Conservation (phyloP, 73 alveolate genomes). For the Paramecium bursaria region DNA sequence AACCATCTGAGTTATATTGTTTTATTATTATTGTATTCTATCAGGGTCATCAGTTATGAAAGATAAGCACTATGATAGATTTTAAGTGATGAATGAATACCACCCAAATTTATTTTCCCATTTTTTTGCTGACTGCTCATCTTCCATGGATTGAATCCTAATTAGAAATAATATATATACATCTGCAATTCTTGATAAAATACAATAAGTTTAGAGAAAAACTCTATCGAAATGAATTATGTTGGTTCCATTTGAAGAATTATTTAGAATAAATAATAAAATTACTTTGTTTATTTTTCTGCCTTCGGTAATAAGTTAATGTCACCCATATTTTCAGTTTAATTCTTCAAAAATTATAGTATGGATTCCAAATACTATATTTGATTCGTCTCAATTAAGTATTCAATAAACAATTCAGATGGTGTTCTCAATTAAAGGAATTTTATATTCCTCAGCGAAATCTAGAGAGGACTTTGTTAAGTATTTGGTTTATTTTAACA, state of each 20-base stretch:
- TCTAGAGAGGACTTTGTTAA: conserved; percentile 16
- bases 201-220: no score
- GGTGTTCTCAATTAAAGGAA: not conserved
- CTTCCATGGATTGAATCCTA: no score
- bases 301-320: not conserved
- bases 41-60: no score
- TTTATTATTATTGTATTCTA: no score
- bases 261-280: not conserved
- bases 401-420: conserved; percentile 8
- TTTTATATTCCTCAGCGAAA: conserved; percentile 10
- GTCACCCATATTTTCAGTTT: not conserved
- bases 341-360: conserved; percentile 6
- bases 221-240: no score
- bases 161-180: no score
- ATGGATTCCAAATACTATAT: not conserved
- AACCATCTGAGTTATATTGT: no score
- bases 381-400: not conserved
- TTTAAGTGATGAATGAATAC: no score
- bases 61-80: no score
- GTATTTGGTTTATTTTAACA: conserved; percentile 5
- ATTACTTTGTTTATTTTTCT: conserved; percentile 7
- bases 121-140: no score
- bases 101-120: no score
- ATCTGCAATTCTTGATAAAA: no score
- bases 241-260: conserved; percentile 6